Conservation (phyloP, 2,329 filamentous ascomycete genomes). For the Metarhizium humberi region DNA sequence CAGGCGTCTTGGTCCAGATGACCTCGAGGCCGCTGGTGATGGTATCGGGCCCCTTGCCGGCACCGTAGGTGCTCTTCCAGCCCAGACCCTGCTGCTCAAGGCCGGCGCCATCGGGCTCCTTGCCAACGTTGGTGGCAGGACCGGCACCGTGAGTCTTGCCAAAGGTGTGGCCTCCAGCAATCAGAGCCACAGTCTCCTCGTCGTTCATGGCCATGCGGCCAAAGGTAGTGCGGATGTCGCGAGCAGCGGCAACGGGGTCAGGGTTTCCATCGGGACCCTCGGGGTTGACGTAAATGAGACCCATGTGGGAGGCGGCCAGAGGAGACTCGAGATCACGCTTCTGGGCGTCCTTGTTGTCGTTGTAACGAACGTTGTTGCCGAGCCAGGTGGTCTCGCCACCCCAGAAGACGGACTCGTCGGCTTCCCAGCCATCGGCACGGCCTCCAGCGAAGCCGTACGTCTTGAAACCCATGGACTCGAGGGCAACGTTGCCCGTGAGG, state of each 20-base stretch:
- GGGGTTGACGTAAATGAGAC: slow-evolving; percentile 75
- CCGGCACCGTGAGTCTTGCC: slow-evolving; percentile 75
- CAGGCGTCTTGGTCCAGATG: slow-evolving; percentile 68
- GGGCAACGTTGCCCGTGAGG: slow-evolving; percentile 65
- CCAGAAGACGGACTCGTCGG: slow-evolving; percentile 71
- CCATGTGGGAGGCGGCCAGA: slow-evolving; percentile 57
- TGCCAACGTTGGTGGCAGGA: slow-evolving; percentile 51
- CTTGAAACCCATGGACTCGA: slow-evolving; percentile 68
- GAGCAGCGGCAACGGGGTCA: slow-evolving; percentile 58
- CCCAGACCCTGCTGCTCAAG: slow-evolving; percentile 63
- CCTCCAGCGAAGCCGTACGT: slow-evolving; percentile 67
- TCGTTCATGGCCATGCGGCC: slow-evolving; percentile 77
- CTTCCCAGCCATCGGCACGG: slow-evolving; percentile 63
- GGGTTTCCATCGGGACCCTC: slow-evolving; percentile 66
- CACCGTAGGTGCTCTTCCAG: slow-evolving; percentile 56
- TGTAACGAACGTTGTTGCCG: slow-evolving; percentile 64
- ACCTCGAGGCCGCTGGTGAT: slow-evolving; percentile 74
- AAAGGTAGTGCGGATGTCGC: slow-evolving; percentile 67
- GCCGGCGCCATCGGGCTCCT: slow-evolving; percentile 55
- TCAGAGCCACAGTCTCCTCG: slow-evolving; percentile 71
- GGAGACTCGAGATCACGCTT: slow-evolving; percentile 58
- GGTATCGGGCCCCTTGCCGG: slow-evolving; percentile 61
- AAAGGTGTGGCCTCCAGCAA: slow-evolving; percentile 69
- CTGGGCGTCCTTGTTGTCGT: slow-evolving; percentile 40
- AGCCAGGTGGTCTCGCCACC: slow-evolving; percentile 67